phyloP scores from a whole-genome alignment of 164 flowering plant species.

The Euptelea pleiosperma region DNA sequence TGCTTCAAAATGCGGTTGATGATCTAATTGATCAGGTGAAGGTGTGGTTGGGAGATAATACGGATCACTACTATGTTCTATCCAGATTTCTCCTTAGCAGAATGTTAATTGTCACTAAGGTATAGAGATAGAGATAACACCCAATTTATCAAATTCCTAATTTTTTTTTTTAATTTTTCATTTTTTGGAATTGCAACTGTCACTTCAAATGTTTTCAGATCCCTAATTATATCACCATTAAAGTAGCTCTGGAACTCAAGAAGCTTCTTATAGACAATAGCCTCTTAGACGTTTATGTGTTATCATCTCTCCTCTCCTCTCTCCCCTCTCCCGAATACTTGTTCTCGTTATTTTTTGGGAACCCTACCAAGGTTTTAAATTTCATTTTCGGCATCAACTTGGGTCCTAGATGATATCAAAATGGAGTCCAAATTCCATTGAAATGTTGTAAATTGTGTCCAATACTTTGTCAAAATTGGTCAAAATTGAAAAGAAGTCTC shows the following conservation, averaged over 20 bases:
- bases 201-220: slow-evolving; percentile 47
- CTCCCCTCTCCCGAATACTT: too few species aligned
- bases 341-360: too few species aligned
- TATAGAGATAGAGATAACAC: slow-evolving; percentile 1
- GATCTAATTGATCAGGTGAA: slow-evolving; percentile 55
- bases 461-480: too few species aligned
- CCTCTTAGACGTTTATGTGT: slow-evolving; percentile 92
- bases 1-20: not conserved
- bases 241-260: slow-evolving; percentile 91
- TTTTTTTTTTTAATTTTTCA: not conserved
- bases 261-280: slow-evolving; percentile 95
- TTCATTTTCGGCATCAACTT: too few species aligned
- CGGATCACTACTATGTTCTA: slow-evolving; percentile 93
- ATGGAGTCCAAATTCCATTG: too few species aligned
- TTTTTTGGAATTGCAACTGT: not conserved
- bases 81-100: slow-evolving; percentile 93
- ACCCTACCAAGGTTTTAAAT: too few species aligned
- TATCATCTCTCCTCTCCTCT: too few species aligned
- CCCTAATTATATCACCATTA: slow-evolving; percentile 94
- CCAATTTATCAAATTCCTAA: not conserved
- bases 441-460: too few species aligned
- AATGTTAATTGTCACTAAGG: slow-evolving; percentile 98
- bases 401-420: too few species aligned
- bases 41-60: slow-evolving; percentile 94
- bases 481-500: too few species aligned